phyloP scores from a whole-genome alignment of 164 flowering plant genomes.

The Hamamelis virginiana region DNA sequence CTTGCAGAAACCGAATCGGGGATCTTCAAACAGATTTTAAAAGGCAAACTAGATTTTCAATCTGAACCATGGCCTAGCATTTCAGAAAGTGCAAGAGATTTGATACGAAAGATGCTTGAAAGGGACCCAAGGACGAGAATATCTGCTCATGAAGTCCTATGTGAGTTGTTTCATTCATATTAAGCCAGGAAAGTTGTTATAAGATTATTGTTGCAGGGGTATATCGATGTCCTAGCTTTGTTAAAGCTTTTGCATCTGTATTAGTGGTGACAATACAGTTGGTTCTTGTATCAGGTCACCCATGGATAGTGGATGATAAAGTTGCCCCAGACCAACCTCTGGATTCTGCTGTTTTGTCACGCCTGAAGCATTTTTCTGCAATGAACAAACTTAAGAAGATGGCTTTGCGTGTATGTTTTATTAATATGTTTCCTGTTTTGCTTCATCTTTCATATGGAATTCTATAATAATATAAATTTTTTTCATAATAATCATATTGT shows the following conservation, averaged over 20 bases:
- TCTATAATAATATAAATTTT: not conserved
- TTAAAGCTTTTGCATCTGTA: not conserved
- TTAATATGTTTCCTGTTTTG: not conserved
- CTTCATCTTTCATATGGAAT: not conserved
- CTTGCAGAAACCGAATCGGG: conserved; percentile 79
- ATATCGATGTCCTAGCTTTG: not conserved
- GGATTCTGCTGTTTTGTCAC: conserved; percentile 81
- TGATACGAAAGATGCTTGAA: conserved; percentile 71
- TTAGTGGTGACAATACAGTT: conserved; percentile 10
- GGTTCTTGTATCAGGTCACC: conserved; percentile 57
- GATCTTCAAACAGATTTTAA: conserved; percentile 83
- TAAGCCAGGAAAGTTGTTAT: not conserved
- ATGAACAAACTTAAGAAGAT: conserved; percentile 91
- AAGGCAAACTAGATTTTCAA: conserved; percentile 71
- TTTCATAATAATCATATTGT: no score
- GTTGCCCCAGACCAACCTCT: conserved; percentile 84
- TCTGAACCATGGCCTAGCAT: conserved; percentile 93
- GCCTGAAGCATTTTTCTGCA: conserved; percentile 78
- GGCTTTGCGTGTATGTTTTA: conserved; percentile 74
- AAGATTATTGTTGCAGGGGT: not conserved
- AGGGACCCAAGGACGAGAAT: conserved; percentile 69
- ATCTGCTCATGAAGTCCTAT: conserved; percentile 79
- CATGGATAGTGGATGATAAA: conserved; percentile 84
- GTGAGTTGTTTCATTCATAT: conserved; percentile 46
- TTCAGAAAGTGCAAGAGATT: conserved; percentile 85